Base-by-base conservation (phyloP, 2,329 filamentous ascomycete species). In the Trichoderma breve region DNA sequence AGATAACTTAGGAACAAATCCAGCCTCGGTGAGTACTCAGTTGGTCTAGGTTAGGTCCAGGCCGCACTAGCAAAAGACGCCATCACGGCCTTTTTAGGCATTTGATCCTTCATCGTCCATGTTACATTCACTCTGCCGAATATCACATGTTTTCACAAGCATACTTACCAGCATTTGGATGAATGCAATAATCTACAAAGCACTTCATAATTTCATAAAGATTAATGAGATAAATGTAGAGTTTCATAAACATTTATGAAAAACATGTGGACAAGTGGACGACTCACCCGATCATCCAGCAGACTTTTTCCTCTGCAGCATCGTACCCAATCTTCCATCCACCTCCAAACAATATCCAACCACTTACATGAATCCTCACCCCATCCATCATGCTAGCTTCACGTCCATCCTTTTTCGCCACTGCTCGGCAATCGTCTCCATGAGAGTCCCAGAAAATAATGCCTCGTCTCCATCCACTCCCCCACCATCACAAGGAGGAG, bases 401-500 rank as follows among this genome's bases (percentile, higher is more conserved):
- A 28, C 51, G n/a, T 58, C 21, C 39, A 36, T 30, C 55, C 6
- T 32, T 34, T 34, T 69, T 61, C 39, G 65, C 65, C 65, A 69
- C 65, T 39, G 18, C 24, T 69, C 36, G 57, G 32, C 57, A n/a
- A 60, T 69, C 55, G 28, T 55, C 24, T 24, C 47, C 32, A 36
- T 32, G 51, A 28, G 5, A 11, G n/a, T 51, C 9, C n/a, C 21
- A 53, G n/a, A 68, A 6, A 69, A 60, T 69, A 69, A 69, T 69
- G 8, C 53, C 65, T 51, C 51, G 24, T 47, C 65, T 60, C 65
- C 65, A 69, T 69, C 15, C 57, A 58, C 57, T n/a, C 58, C 60
- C 32, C 60, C 60, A 62, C 60, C 60, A 60, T 60, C 28, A 21
- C 57, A 60, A 30, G n/a, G 6, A 32, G 15, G 2, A 39, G 14